phyloP scores from a whole-genome alignment of 257 asterid genomes.

The Salvia splendens region DNA sequence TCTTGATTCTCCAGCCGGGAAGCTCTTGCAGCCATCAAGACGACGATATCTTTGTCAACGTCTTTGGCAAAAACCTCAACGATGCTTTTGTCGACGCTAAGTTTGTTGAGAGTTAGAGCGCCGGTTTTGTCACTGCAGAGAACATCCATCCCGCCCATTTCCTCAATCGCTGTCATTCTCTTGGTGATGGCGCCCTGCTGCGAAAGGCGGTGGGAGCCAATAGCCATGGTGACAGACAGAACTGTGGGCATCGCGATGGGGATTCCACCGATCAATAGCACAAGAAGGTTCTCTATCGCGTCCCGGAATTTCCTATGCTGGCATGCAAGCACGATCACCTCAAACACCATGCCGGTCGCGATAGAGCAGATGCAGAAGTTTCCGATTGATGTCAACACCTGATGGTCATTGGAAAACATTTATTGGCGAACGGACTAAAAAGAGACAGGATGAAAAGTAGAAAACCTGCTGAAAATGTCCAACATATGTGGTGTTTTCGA shows the following conservation, averaged over 20 bases:
- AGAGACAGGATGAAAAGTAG: too few relatives aligned
- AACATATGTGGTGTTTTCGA: constrained; percentile 48
- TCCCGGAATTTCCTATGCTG: constrained; percentile 55
- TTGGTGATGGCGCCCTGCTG: constrained; percentile 83
- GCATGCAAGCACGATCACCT: constrained; percentile 56
- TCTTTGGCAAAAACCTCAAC: constrained; percentile 56
- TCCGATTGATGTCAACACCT: constrained; percentile 84
- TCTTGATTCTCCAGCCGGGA: constrained; percentile 70
- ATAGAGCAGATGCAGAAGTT: constrained; percentile 82
- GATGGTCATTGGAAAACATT: constrained; percentile 14
- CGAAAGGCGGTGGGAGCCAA: constrained; percentile 77
- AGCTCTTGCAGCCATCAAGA: constrained; percentile 67
- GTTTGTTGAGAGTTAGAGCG: constrained; percentile 73
- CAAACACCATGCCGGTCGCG: constrained; percentile 58
- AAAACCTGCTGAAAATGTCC: constrained; percentile 53
- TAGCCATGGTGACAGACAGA: constrained; percentile 81
- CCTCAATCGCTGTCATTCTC: constrained; percentile 87
- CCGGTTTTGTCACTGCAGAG: constrained; percentile 84
- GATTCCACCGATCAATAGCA: constrained; percentile 71
- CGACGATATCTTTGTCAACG: constrained; percentile 54
- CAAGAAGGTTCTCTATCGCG: constrained; percentile 65
- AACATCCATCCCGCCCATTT: constrained; percentile 89
- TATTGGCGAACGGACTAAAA: too few relatives aligned
- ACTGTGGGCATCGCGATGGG: constrained; percentile 88
- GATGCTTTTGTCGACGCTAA: constrained; percentile 56